Conservation (phyloP, 2,329 filamentous ascomycete genomes). For the Cladophialophora yegresii region DNA sequence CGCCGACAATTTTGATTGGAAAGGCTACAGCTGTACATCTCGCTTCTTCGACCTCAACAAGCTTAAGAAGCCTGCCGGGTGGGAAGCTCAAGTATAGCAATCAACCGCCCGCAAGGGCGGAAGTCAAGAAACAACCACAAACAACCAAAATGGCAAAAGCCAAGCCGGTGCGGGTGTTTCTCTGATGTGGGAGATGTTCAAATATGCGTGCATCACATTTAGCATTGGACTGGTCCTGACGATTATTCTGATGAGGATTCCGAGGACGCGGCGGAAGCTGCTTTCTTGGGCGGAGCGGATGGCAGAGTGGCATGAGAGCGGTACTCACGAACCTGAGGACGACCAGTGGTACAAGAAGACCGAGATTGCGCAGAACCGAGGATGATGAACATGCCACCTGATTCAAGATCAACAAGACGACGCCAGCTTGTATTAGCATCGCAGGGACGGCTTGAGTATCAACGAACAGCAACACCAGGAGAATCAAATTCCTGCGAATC, state of each 20-base stretch:
- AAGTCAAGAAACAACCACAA: conserved; percentile 14
- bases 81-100: conserved; percentile 65
- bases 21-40: conserved; percentile 91
- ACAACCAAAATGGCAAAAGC: conserved; percentile 3
- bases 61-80: conserved; percentile 80
- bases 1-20: conserved; percentile 98
- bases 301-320: conserved; percentile 35
- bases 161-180: conserved; percentile 12
- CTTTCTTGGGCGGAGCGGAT: conserved; percentile 29
- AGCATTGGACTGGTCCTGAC: conserved; percentile 27
- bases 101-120: conserved; percentile 31
- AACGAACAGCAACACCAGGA: background rate
- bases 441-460: background rate
- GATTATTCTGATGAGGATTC: conserved; percentile 31
- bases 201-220: conserved; percentile 30
- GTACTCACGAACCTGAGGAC: conserved; percentile 10
- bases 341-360: conserved; percentile 13
- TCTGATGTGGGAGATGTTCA: conserved; percentile 25
- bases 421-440: background rate
- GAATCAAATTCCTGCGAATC: background rate
- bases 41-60: conserved; percentile 83
- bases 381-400: background rate
- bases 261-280: conserved; percentile 35
- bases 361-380: background rate
- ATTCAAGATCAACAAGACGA: background rate